Conservation (phyloP, 192 early-diverging fungal genomes). For the Neocallimastix lanati region DNA sequence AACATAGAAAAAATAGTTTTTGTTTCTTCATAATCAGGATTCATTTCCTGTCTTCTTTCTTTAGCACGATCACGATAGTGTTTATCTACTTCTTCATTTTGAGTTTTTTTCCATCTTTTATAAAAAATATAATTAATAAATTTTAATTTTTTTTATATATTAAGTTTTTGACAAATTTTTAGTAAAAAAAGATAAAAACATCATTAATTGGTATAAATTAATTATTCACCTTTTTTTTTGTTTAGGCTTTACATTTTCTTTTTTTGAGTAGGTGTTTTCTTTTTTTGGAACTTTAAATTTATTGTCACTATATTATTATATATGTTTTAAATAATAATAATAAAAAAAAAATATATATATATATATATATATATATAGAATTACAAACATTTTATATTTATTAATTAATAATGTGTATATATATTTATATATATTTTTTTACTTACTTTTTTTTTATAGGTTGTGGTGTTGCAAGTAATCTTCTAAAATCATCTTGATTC, state of each 20-base stretch:
- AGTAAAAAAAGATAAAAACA: no score
- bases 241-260: not conserved
- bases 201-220: no score
- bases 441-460: slow-evolving; percentile 5
- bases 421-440: not conserved
- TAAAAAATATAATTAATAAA: not conserved
- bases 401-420: no score
- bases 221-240: slow-evolving; percentile 12
- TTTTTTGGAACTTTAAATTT: slow-evolving; percentile 3
- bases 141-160: slow-evolving; percentile 5
- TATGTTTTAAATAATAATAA: not conserved
- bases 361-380: no score
- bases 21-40: slow-evolving; percentile 43
- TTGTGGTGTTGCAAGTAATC: slow-evolving; percentile 52
- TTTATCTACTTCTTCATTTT: slow-evolving; percentile 3
- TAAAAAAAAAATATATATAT: not conserved
- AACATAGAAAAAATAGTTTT: slow-evolving; percentile 9
- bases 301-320: not conserved
- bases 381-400: no score
- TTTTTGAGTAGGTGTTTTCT: slow-evolving; percentile 13
- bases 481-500: slow-evolving; percentile 64
- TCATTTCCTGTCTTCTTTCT: slow-evolving; percentile 55
- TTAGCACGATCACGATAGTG: slow-evolving; percentile 84
- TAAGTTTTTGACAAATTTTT: no score
- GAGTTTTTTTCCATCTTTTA: slow-evolving; percentile 1